Conservation (phyloP, 1,139 yeast genomes). For the Meyerozyma elateridarum region DNA sequence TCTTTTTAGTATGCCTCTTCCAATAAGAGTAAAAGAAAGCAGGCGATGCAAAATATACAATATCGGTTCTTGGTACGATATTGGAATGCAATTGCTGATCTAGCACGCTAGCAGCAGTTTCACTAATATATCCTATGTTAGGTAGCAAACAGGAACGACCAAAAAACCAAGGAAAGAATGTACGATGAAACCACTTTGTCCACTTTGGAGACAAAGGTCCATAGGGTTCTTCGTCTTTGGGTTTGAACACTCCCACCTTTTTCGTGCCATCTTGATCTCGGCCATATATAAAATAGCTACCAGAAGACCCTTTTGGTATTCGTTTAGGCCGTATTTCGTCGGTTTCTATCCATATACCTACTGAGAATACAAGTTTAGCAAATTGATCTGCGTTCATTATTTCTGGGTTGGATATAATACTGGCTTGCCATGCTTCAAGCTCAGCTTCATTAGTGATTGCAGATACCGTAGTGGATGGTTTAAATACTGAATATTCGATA, state of each 20-base stretch:
- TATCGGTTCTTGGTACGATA: conserved; percentile 66
- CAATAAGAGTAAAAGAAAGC: conserved; percentile 53
- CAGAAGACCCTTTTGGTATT: conserved; percentile 65
- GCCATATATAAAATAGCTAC: conserved; percentile 58
- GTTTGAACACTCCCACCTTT: conserved; percentile 62
- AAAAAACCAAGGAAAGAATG: conserved; percentile 71
- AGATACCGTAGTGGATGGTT: conserved; percentile 15
- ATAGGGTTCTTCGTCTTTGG: conserved; percentile 78
- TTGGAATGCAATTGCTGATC: conserved; percentile 56
- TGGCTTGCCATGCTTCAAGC: conserved; percentile 34
- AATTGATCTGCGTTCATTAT: too few relatives aligned
- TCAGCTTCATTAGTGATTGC: conserved; percentile 21
- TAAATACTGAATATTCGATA: conserved; percentile 26
- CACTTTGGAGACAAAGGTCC: conserved; percentile 77
- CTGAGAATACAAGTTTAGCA: neutral
- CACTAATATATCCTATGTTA: conserved; percentile 68
- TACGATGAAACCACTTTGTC: conserved; percentile 77
- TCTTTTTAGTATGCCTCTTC: conserved; percentile 30
- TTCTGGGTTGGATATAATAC: too few relatives aligned
- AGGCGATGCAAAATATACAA: conserved; percentile 49
- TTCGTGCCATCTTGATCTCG: conserved; percentile 19
- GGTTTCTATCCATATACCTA: conserved; percentile 35
- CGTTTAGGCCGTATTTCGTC: conserved; percentile 39
- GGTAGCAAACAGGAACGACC: conserved; percentile 73
- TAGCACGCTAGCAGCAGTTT: conserved; percentile 64